phyloP scores from a whole-genome alignment of 2,329 filamentous ascomycete genomes.

The Sarocladium brachiariae region DNA sequence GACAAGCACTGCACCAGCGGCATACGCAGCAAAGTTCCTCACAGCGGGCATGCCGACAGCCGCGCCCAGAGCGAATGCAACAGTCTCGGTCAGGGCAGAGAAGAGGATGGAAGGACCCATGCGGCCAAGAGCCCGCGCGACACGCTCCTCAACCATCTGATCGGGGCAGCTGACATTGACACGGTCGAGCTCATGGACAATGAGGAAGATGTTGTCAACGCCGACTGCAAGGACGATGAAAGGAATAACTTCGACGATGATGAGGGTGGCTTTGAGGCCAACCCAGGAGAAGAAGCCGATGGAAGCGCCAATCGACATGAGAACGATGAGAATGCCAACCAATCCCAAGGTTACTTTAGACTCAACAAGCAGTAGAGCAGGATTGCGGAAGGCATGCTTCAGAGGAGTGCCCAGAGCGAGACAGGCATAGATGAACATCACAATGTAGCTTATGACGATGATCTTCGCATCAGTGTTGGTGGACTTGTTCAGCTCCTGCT shows the following conservation, averaged over 20 bases:
- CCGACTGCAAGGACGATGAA: constrained; percentile 95
- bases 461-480: constrained; percentile 98
- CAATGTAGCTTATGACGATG: constrained; percentile 89
- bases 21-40: constrained; percentile 93
- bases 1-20: constrained; percentile 91
- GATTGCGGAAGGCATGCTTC: constrained; percentile 71
- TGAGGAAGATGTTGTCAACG: constrained; percentile 98
- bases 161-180: constrained; percentile 91
- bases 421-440: constrained; percentile 98
- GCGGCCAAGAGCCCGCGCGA: constrained; percentile 81
- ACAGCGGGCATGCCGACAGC: constrained; percentile 98
- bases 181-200: constrained; percentile 95
- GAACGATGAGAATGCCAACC: constrained; percentile 85
- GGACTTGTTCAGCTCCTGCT: constrained; percentile 94
- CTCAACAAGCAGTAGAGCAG: constrained; percentile 78
- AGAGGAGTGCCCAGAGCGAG: constrained; percentile 83
- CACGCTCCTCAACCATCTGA: constrained; percentile 75
- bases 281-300: constrained; percentile 90
- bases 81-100: constrained; percentile 89
- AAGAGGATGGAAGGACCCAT: constrained; percentile 97
- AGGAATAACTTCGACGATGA: constrained; percentile 97
- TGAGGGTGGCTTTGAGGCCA: constrained; percentile 89
- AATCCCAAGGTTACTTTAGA: constrained; percentile 97
- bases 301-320: constrained; percentile 95
- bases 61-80: constrained; percentile 85